Base-by-base conservation (phyloP, 352 stramenopile species). In the Pythium brachiatum region DNA sequence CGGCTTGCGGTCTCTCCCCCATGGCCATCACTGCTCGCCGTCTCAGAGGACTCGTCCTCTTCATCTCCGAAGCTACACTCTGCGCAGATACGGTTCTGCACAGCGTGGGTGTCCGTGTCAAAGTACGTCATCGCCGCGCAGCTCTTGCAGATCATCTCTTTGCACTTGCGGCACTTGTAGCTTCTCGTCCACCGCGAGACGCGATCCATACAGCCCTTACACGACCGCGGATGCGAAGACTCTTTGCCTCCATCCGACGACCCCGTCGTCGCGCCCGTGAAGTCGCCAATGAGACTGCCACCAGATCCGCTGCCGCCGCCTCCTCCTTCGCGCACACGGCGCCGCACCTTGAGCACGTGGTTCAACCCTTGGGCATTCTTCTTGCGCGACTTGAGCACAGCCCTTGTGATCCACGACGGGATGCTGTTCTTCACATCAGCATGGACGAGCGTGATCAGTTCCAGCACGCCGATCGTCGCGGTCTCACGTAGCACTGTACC, bases 401-500 rank as follows among this genome's bases (percentile, higher is more conserved):
- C 67, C 29, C 83, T 76, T 18, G 74, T 69, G 26, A 82, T 69
- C 75, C 80, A 89, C 13, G 69, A 71, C 7, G 76, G 70, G 18
- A 75, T 61, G 1, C 7, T 38, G 16, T 73, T 73, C 25, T 72
- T 69, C 11, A 74, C 68, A 60, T 90, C 79, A 11, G 83, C 53
- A 47, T 90, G 76, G 25, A 87, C 62, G 27, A 88, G 81, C 41
- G 68, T 81, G 34, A 84, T 66, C 57, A 80, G 71, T 39, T 90
- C 78, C 41, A 90, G 67, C 21, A 84, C 69, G 27, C 82, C 81
- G 9, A 73, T 64, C 51, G 58, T 71, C 46, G 77, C 73, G 11
- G 81, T 90, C 67, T 90, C 81, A 32, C 76, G 74, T 25, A 89
- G 60, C 55, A 90, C 81, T 58, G 76, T 75, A 25, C 81, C 81